Conservation (phyloP, 2,329 filamentous ascomycete species). For the Alternaria brassicae region DNA sequence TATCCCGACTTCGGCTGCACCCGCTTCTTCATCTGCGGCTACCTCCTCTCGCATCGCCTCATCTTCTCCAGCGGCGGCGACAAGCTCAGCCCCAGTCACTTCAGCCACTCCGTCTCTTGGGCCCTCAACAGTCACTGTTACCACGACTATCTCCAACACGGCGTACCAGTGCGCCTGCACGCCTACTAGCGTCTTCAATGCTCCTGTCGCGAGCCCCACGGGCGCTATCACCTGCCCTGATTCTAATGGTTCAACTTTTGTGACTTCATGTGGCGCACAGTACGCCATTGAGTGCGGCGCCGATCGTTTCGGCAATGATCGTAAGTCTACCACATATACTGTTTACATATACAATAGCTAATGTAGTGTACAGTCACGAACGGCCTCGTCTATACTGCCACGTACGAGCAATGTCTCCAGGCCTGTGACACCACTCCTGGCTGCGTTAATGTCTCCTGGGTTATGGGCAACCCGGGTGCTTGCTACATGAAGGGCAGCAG, state of each 20-base stretch:
- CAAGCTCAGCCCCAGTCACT: not conserved
- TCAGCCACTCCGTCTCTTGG: not conserved
- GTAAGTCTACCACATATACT: conserved; percentile 10
- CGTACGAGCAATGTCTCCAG: conserved; percentile 26
- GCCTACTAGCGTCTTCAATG: conserved; percentile 3
- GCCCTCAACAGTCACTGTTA: conserved; percentile 19
- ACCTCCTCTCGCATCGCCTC: not conserved
- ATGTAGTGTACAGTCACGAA: conserved; percentile 15
- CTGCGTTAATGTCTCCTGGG: conserved; percentile 33
- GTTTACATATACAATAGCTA: not conserved
- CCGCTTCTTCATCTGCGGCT: not conserved
- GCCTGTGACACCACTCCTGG: conserved; percentile 27
- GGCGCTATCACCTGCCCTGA: conserved; percentile 21
- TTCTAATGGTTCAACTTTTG: conserved; percentile 20
- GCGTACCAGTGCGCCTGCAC: conserved; percentile 22
- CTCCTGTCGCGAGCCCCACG: not conserved
- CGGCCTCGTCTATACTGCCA: conserved; percentile 10
- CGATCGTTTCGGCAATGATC: conserved; percentile 34
- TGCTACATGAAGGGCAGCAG: conserved; percentile 37
- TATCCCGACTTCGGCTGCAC: not conserved
- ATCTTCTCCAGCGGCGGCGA: not conserved
- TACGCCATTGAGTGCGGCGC: conserved; percentile 33
- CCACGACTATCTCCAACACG: conserved; percentile 13
- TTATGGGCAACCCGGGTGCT: conserved; percentile 19
- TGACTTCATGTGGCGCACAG: conserved; percentile 23